Percentiles rank a stretch among this genome's conserved stretches.
Evolutionary conservation across 164 flowering plant species (phyloP).

Genomic region (Dillenia suffruticosa): DNA sequence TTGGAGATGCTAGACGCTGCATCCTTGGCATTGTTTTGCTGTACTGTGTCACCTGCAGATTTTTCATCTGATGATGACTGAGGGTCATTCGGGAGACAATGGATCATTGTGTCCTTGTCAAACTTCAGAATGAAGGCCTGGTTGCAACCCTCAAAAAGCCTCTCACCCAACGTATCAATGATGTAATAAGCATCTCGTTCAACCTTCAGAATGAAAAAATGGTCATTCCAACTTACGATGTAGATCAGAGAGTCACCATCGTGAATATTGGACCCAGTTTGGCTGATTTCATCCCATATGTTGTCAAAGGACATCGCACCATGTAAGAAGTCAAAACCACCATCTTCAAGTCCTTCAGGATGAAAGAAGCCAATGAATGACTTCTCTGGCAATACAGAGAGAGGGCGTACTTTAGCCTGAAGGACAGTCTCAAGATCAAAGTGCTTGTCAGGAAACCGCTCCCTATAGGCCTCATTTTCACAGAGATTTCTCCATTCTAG

Average conservation of each 20-base stretch:
- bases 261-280: constrained; percentile 1
- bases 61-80: constrained; percentile 5
- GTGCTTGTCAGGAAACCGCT: constrained; percentile 87
- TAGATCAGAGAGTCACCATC: constrained; percentile 17
- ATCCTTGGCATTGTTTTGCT: not conserved
- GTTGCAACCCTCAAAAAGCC: constrained; percentile 24
- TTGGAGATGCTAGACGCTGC: not conserved
- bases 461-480: constrained; percentile 63
- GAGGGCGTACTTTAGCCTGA: constrained; percentile 73
- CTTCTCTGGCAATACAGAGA: constrained; percentile 60
- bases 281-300: constrained; percentile 39
- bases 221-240: constrained; percentile 29
- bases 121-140: constrained; percentile 47
- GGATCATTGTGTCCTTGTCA: constrained; percentile 52
- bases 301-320: constrained; percentile 46
- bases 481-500: constrained; percentile 93
- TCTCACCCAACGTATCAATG: constrained; percentile 25
- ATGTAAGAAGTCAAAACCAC: constrained; percentile 46
- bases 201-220: constrained; percentile 19
- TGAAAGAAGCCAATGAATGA: constrained; percentile 93
- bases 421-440: constrained; percentile 95
- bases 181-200: constrained; percentile 23
- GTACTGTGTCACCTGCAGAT: constrained; percentile 7
- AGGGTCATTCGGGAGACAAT: constrained; percentile 28
- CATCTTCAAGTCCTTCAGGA: constrained; percentile 80